Percentiles rank a stretch among this genome's conserved stretches.
These are phyloP conservation scores for Pittosporum tobira DNA, from an alignment of 129 eudicot genomes.

Conservation along the genomic window DNA sequence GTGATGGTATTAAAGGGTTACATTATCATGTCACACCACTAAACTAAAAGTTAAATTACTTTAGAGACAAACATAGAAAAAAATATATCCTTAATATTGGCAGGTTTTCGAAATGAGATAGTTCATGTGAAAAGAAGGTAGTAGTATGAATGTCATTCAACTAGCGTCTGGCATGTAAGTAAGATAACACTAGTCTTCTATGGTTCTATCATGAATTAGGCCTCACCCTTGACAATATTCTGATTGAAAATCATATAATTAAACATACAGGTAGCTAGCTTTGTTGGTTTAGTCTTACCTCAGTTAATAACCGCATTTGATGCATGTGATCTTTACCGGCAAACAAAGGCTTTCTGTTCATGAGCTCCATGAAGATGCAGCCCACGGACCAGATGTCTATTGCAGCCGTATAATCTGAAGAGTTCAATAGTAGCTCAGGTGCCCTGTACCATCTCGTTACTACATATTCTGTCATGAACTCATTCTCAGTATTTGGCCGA, in stretches of 20 bases:
- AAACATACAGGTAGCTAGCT: background rate
- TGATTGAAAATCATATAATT: background rate
- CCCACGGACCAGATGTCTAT: constrained; percentile 97
- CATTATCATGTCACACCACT: no score
- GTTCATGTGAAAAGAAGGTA: no score
- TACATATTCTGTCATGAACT: constrained; percentile 88
- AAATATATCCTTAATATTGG: no score
- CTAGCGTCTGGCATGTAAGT: background rate
- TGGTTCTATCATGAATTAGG: no score
- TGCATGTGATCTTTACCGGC: constrained; percentile 84
- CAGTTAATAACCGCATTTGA: constrained; percentile 73
- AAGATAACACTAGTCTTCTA: no score
- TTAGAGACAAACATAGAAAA: no score
- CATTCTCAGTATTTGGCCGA: constrained; percentile 60
- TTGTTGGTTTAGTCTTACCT: constrained; percentile 31
- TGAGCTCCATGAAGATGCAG: constrained; percentile 84
- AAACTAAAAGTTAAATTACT: no score
- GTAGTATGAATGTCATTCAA: background rate
- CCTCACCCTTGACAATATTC: no score
- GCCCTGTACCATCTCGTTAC: constrained; percentile 94
- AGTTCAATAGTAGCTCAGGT: constrained; percentile 71
- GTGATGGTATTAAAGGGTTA: no score
- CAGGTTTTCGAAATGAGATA: no score
- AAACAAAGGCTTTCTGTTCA: constrained; percentile 70
- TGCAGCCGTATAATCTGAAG: constrained; percentile 75